phyloP scores from a whole-genome alignment of 2,329 filamentous ascomycete genomes.

The Metarhizium brunneum region DNA sequence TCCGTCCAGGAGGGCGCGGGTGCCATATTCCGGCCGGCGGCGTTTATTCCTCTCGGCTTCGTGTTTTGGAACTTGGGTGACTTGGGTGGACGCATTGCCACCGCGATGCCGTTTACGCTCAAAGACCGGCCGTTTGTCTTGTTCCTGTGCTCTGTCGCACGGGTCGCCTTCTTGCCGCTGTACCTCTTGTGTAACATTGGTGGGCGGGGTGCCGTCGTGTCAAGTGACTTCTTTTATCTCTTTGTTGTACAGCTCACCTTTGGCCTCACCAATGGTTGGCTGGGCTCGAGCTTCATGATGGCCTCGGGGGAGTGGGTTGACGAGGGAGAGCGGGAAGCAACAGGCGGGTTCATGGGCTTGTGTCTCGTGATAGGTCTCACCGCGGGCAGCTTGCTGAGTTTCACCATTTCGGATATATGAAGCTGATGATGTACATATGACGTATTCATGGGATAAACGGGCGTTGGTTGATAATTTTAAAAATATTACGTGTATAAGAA shows the following conservation, averaged over 20 bases:
- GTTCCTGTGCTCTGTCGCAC: conserved; percentile 56
- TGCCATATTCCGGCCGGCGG: conserved; percentile 57
- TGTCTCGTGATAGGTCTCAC: conserved; percentile 80
- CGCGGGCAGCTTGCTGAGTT: conserved; percentile 82
- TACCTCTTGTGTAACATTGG: conserved; percentile 86
- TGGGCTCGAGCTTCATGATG: conserved; percentile 89
- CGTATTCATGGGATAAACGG: neutral
- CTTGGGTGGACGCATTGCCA: conserved; percentile 63
- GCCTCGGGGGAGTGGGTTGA: conserved; percentile 74
- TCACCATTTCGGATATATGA: conserved; percentile 48
- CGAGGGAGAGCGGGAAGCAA: conserved; percentile 73
- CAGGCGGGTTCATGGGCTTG: conserved; percentile 89
- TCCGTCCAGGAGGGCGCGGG: conserved; percentile 34
- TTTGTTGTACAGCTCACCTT: conserved; percentile 74
- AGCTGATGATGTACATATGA: neutral
- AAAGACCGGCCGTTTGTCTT: conserved; percentile 55
- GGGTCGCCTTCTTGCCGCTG: conserved; percentile 67
- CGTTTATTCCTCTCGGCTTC: conserved; percentile 85
- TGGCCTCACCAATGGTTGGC: conserved; percentile 77
- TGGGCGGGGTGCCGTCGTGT: conserved; percentile 61
- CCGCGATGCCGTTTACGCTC: conserved; percentile 48
- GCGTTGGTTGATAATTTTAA: neutral
- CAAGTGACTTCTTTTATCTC: conserved; percentile 83
- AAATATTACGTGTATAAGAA: neutral
- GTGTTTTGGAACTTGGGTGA: conserved; percentile 93